A percentile compares a stretch with the other conserved stretches of the same genome.
Conservation (phyloP, 345 rosid species). For the Clausena lansium region DNA sequence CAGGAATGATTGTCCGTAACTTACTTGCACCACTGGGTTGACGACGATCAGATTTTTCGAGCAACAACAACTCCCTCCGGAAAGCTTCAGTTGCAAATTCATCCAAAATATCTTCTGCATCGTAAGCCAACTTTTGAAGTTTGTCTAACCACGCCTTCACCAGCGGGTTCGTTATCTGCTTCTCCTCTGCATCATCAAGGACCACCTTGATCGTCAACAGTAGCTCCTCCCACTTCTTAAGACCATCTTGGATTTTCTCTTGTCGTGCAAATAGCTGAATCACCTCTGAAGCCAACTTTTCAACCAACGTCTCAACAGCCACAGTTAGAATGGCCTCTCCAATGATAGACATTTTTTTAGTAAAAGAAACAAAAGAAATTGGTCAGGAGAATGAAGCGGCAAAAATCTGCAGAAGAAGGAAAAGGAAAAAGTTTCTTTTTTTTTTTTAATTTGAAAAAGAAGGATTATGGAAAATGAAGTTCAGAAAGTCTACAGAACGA, state of each 20-base stretch:
- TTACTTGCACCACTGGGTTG: background rate
- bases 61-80: background rate
- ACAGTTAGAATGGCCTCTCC: conserved; percentile 3
- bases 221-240: conserved; percentile 12
- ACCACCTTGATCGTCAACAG: background rate
- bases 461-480: no score
- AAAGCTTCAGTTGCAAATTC: conserved; percentile 16
- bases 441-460: no score
- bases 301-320: background rate
- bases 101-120: conserved; percentile 20
- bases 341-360: background rate
- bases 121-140: conserved; percentile 10
- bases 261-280: background rate
- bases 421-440: no score
- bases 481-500: no score
- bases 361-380: no score
- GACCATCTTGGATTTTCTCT: background rate
- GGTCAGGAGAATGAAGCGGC: background rate
- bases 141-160: conserved; percentile 14
- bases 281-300: conserved; percentile 2
- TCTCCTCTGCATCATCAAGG: conserved; percentile 24
- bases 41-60: background rate
- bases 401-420: no score
- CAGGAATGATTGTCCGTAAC: background rate
- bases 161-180: background rate